Conservation (phyloP, 106 monocot genomes). For the Allium cepa region DNA sequence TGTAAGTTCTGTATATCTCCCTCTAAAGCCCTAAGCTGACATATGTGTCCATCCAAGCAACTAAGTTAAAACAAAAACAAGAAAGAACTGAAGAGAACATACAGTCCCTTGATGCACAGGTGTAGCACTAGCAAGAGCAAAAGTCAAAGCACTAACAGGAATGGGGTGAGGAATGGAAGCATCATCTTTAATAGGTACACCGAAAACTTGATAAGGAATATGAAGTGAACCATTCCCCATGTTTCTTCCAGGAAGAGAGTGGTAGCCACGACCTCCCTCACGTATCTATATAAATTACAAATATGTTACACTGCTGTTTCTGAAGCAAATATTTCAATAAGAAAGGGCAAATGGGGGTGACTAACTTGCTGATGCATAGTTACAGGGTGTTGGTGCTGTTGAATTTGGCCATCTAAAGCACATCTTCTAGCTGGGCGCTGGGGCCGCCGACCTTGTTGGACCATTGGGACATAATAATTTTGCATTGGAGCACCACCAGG, state of each 20-base stretch:
- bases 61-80: neutral
- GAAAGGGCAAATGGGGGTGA: neutral
- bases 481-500: too few species aligned
- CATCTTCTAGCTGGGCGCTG: conserved; percentile 28
- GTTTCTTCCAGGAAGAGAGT: conserved; percentile 55
- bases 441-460: too few species aligned
- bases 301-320: neutral
- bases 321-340: too few species aligned
- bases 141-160: conserved; percentile 37
- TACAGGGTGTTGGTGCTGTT: conserved; percentile 67
- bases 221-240: conserved; percentile 46
- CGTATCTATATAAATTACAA: conserved; percentile 27
- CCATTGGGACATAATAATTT: too few species aligned
- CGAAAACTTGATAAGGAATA: conserved; percentile 38
- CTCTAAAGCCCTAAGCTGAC: too few species aligned
- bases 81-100: neutral
- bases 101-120: conserved; percentile 58
- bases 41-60: neutral
- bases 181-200: conserved; percentile 18
- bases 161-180: conserved; percentile 35
- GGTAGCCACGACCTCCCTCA: conserved; percentile 54
- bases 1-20: too few species aligned
- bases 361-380: conserved; percentile 71
- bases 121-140: conserved; percentile 41
- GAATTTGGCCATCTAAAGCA: conserved; percentile 51